Conservation (phyloP, 73 alveolate species). For the Paramecium octaurelia region DNA sequence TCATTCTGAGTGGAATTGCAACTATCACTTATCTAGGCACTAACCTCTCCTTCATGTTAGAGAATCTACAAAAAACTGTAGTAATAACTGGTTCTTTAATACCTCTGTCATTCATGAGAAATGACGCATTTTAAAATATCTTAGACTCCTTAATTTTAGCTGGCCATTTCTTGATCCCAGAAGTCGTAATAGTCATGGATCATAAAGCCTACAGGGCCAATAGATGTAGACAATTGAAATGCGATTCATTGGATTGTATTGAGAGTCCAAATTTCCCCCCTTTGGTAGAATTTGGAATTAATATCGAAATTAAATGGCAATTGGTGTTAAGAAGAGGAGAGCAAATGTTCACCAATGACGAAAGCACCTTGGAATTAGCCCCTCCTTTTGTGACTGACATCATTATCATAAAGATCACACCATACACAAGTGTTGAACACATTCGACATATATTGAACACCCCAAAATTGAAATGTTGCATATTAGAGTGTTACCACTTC, state of each 20-base stretch:
- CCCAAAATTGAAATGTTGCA: constrained; percentile 41
- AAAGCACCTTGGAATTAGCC: not conserved
- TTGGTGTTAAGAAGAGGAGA: constrained; percentile 57
- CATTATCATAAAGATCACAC: constrained; percentile 37
- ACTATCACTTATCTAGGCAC: constrained; percentile 66
- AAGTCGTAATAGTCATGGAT: constrained; percentile 47
- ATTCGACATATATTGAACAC: constrained; percentile 15
- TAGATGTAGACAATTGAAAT: constrained; percentile 48
- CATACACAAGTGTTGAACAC: constrained; percentile 27
- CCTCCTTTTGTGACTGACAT: not conserved
- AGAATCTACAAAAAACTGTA: constrained; percentile 63
- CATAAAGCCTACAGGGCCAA: constrained; percentile 47
- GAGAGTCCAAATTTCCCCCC: constrained; percentile 56
- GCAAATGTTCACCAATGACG: not conserved
- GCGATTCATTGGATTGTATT: constrained; percentile 45
- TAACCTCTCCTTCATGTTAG: constrained; percentile 58
- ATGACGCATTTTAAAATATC: constrained; percentile 61
- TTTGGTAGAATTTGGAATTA: constrained; percentile 55
- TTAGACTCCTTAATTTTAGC: constrained; percentile 58
- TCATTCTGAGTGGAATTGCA: constrained; percentile 66
- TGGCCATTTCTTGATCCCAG: constrained; percentile 58
- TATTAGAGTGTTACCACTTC: constrained; percentile 49
- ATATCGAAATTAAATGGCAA: constrained; percentile 56
- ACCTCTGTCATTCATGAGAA: constrained; percentile 68
- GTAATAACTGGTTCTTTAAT: constrained; percentile 68